Percentiles rank a stretch among this genome's conserved stretches.
Evolutionary conservation across 2,329 filamentous ascomycete species (phyloP).

Genomic region (Hortaea werneckii): DNA sequence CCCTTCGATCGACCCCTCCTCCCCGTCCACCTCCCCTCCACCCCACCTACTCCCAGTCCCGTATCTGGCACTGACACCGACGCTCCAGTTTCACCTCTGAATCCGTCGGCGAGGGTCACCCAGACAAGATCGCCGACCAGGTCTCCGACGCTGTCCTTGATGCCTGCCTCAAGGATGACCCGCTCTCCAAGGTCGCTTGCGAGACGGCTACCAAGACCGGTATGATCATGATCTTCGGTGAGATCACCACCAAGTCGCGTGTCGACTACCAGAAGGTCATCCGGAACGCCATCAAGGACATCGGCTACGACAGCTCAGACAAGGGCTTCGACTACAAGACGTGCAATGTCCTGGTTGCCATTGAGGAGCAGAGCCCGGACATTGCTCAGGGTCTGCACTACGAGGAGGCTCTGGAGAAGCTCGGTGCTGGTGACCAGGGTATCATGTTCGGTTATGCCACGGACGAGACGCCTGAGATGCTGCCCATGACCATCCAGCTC

Average conservation of each 20-base stretch:
- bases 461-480: conserved; percentile 94
- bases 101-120: conserved; percentile 36
- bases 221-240: conserved; percentile 97
- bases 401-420: conserved; percentile 91
- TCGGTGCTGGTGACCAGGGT: conserved; percentile 98
- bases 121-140: conserved; percentile 55
- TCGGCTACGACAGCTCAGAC: conserved; percentile 90
- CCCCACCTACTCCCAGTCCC: not conserved
- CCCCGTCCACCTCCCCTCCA: not conserved
- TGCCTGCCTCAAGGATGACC: conserved; percentile 89
- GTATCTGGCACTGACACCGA: not conserved
- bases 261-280: conserved; percentile 98
- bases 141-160: conserved; percentile 98
- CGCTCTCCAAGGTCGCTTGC: conserved; percentile 95
- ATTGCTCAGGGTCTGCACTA: conserved; percentile 99
- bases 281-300: conserved; percentile 90
- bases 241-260: conserved; percentile 93
- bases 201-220: conserved; percentile 99
- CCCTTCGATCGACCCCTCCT: not conserved
- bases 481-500: conserved; percentile 86
- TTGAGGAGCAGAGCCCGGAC: conserved; percentile 98
- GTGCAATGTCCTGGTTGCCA: conserved; percentile 94
- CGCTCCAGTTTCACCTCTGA: conserved; percentile 39
- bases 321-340: conserved; percentile 99
- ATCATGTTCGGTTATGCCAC: conserved; percentile 99